phyloP scores from a whole-genome alignment of 441 rosid species.

The Kokia cookei region DNA sequence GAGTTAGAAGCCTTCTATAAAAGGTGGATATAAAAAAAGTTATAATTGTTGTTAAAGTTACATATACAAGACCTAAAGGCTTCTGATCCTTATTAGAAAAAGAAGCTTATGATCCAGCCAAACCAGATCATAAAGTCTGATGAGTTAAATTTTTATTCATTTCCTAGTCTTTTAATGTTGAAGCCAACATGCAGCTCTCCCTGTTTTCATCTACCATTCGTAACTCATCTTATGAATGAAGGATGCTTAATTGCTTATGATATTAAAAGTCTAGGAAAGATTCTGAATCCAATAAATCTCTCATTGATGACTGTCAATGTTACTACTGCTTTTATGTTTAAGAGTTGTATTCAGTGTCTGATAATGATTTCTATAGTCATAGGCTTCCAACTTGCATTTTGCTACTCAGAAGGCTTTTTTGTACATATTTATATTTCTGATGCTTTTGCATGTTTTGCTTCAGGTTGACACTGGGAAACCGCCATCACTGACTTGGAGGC shows the following conservation, averaged over 20 bases:
- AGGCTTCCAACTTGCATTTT: background rate
- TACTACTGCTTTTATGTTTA: background rate
- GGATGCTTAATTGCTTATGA: background rate
- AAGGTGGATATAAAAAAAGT: background rate
- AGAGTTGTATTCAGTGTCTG: background rate
- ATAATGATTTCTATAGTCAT: background rate
- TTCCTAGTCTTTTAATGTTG: background rate
- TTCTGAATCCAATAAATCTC: background rate
- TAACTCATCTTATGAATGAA: background rate
- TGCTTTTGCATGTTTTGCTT: constrained; percentile 12
- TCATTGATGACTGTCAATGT: background rate
- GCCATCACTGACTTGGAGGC: constrained; percentile 73
- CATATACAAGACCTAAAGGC: background rate
- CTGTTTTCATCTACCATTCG: background rate
- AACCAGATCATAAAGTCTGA: background rate
- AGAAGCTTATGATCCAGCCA: background rate
- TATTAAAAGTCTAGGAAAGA: background rate
- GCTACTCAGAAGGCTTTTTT: background rate
- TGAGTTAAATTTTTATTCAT: background rate
- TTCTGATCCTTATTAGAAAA: background rate
- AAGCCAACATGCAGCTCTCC: background rate
- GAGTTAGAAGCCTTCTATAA: background rate
- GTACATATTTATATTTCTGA: background rate
- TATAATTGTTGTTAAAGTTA: background rate
- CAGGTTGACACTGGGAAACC: constrained; percentile 72